Evolutionary conservation across 805 yeast genomes (phyloP), one percentile per base, ranked within the genome.

Genomic region (Yarrowia yakushimensis): DNA sequence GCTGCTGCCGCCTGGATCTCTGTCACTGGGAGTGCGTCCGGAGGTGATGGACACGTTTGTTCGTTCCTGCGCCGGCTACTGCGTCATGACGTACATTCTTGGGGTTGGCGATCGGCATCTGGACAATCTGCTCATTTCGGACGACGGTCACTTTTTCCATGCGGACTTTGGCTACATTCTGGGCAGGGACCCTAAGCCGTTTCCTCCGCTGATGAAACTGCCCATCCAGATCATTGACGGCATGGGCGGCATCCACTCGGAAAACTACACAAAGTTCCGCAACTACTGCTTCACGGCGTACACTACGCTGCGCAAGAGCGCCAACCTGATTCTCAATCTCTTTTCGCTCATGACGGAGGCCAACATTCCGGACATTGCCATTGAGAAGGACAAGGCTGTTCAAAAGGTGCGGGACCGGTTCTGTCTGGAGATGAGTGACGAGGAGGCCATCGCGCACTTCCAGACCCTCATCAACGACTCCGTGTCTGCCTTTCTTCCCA

Each of bases 61-160:
- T 7, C 84, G 92, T 67, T 90, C 97, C 2, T 90, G 97, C 72
- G 97, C 99, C 23, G 99, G 99, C 0, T 94, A 94, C 71, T 94
- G 97, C 77, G 98, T 94, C 0, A 88, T 94, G 23, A 94, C 99
- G 0, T 94, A 94, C 69, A 77, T 94, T 9, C 76, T 94, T 13
- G 99, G 99, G 6, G 97, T 94, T 9, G 99, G 99, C 15, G 99
- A 94, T 74, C 82, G 99, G 63, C 99, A 94, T 77, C 78, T 94
- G 66, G 99, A 94, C 70, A 94, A 94, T 70, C 76, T 94, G 66
- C 78, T 94, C 46, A 80, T 90, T 37, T 88, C 85, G 59, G 90
- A 85, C 66, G 87, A 93, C 81, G 86, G 96, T 1, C 89, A 85
- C 68, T 94, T 94, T 72, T 93, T 96, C 83, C 99, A 94, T 74